Conservation (phyloP, 106 monocot genomes). For the Platanthera zijinensis region DNA sequence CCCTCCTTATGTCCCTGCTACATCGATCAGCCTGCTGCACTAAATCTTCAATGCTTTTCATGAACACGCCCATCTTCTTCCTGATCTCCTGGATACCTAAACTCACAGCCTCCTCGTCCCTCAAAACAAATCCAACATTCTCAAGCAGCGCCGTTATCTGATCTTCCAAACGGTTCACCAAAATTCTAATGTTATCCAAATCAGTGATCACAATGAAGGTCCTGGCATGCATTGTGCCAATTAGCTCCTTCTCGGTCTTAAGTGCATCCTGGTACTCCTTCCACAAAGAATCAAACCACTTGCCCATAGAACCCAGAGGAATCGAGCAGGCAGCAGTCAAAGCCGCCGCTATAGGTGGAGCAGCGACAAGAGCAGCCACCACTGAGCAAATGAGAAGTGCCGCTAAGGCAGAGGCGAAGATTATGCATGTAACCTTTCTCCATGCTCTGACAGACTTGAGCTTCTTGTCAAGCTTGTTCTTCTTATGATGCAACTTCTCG, state of each 20-base stretch:
- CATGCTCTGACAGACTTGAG: constrained; percentile 44
- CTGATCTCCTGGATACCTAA: constrained; percentile 66
- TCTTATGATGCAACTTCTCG: constrained; percentile 52
- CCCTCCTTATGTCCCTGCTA: constrained; percentile 44
- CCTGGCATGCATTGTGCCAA: constrained; percentile 51
- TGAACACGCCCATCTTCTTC: constrained; percentile 56
- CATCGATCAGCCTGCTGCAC: constrained; percentile 51
- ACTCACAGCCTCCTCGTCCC: constrained; percentile 51
- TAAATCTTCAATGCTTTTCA: constrained; percentile 47
- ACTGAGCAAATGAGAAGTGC: constrained; percentile 74
- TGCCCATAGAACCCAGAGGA: constrained; percentile 77
- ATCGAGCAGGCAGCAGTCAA: constrained; percentile 53
- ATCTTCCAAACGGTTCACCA: constrained; percentile 51
- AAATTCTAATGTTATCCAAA: constrained; percentile 53
- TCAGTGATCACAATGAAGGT: constrained; percentile 53
- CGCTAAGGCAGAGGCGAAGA: constrained; percentile 57
- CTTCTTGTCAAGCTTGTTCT: constrained; percentile 67
- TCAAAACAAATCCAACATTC: constrained; percentile 43
- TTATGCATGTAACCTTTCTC: constrained; percentile 59
- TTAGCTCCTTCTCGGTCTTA: constrained; percentile 46
- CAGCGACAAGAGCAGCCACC: constrained; percentile 70
- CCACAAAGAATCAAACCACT: constrained; percentile 77
- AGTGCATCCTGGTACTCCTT: constrained; percentile 49
- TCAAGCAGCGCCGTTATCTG: constrained; percentile 38
- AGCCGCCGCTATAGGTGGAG: constrained; percentile 70